Evolutionary conservation across 352 stramenopile species (phyloP), one percentile per base, ranked within the genome.

Genomic region (Pythium vanterpoolii): DNA sequence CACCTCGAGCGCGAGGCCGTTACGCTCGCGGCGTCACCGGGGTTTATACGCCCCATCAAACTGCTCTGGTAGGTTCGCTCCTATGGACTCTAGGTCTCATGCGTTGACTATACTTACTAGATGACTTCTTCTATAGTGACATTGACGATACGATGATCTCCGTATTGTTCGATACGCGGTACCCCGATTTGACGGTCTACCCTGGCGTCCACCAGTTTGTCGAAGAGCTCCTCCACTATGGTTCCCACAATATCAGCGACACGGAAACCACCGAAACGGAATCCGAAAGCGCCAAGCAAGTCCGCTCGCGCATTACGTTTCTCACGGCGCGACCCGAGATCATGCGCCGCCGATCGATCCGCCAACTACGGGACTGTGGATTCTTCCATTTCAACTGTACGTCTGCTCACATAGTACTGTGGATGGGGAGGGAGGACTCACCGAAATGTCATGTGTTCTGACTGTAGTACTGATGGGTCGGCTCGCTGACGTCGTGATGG

Each of bases 121-220:
- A 26, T 31, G 24, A 14, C 6, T 26, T 13, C 45, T 9, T 19
- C 16, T 30, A 13, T 52, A 92, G 83, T 61, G 83, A 93, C 52
- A 93, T 93, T 55, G 83, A 93, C 54, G 83, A 93, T 62, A 93
- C 83, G 33, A 72, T 93, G 68, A 68, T 89, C 10, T 85, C 80
- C 5, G 76, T 79, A 21, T 70, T 93, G 11, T 93, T 93, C 39
- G 83, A 93, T 59, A 86, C 72, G 43, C 76, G 83, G 38, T 93
- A 93, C 55, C 83, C 83, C 21, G 79, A 91, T 47, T 68, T 93
- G 30, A 91, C 83, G 11, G 81, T 93, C 4, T 93, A 93, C 42
- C 83, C 83, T 8, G 83, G 83, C 50, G 81, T 90, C 14, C 80
- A 90, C 66, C 83, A 93, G 73, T 93, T 93, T 30, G 79, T 87